Percentiles rank a stretch among this genome's conserved stretches.
These are phyloP conservation scores for Phylloporus sp. DNA, from an alignment of 768 basidiomycete genomes.

Conservation along the genomic window DNA sequence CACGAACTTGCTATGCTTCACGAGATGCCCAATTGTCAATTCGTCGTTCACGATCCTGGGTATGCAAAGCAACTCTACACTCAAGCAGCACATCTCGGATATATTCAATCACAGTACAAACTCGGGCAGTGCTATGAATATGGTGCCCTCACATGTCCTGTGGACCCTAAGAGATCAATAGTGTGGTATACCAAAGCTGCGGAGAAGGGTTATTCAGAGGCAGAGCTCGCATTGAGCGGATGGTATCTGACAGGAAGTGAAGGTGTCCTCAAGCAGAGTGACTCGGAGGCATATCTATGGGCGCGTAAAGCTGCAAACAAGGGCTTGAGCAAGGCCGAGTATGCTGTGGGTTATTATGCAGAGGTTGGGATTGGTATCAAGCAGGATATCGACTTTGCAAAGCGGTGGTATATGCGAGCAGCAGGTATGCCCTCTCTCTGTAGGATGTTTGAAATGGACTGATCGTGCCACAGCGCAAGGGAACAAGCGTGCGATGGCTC, in stretches of 20 bases:
- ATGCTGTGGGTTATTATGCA: slow-evolving; percentile 97
- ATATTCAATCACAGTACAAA: slow-evolving; percentile 91
- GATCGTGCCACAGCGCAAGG: slow-evolving; percentile 68
- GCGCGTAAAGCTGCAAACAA: slow-evolving; percentile 94
- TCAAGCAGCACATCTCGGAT: slow-evolving; percentile 89
- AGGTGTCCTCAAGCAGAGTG: slow-evolving; percentile 93
- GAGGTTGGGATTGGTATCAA: slow-evolving; percentile 98
- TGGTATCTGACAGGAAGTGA: slow-evolving; percentile 98
- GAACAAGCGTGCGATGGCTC: slow-evolving; percentile 96
- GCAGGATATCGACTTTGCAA: slow-evolving; percentile 92
- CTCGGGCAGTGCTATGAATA: slow-evolving; percentile 95
- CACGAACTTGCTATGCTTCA: slow-evolving; percentile 91
- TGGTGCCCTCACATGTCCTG: slow-evolving; percentile 79
- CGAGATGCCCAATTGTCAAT: slow-evolving; percentile 59
- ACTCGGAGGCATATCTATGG: slow-evolving; percentile 99
- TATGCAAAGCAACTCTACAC: slow-evolving; percentile 85
- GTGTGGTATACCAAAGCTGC: slow-evolving; percentile 99
- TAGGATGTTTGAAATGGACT: background rate
- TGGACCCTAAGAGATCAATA: slow-evolving; percentile 91
- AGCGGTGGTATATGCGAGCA: slow-evolving; percentile 98
- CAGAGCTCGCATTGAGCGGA: slow-evolving; percentile 92
- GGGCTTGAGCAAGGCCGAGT: slow-evolving; percentile 94
- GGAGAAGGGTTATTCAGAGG: slow-evolving; percentile 92
- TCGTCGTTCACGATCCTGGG: slow-evolving; percentile 74
- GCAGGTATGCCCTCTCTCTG: slow-evolving; percentile 61